phyloP scores from a whole-genome alignment of 2,329 filamentous ascomycete genomes.

The Fusarium nurragi region DNA sequence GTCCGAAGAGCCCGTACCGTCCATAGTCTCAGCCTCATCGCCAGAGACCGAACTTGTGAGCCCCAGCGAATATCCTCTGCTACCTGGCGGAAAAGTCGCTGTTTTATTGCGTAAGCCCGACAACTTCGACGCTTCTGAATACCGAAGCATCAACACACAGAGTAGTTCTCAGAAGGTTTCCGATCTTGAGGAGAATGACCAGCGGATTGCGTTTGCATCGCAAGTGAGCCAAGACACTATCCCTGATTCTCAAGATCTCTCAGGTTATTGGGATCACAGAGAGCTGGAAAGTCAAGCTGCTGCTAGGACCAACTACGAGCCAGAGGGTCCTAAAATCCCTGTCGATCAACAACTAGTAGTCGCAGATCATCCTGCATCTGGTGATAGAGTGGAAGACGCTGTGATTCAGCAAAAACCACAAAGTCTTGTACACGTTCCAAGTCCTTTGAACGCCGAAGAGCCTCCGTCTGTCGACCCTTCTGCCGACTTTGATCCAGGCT shows the following conservation, averaged over 20 bases:
- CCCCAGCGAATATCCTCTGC: constrained; percentile 12
- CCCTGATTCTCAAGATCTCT: constrained; percentile 56
- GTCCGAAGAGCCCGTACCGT: constrained; percentile 46
- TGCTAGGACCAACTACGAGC: constrained; percentile 1
- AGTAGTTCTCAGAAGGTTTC: constrained; percentile 44
- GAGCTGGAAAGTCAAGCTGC: constrained; percentile 4
- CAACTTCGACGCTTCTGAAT: constrained; percentile 50
- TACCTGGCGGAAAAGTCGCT: constrained; percentile 34
- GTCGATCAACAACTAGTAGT: neutral
- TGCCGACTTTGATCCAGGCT: neutral
- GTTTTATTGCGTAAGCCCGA: constrained; percentile 47
- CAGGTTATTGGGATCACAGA: constrained; percentile 39
- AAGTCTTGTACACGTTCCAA: neutral
- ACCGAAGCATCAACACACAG: constrained; percentile 48
- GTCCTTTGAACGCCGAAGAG: neutral
- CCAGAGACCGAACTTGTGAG: constrained; percentile 33
- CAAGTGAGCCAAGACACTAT: constrained; percentile 52
- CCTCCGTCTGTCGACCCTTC: neutral
- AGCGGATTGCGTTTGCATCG: constrained; percentile 45
- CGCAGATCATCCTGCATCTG: neutral
- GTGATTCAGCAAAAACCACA: neutral
- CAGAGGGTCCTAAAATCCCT: neutral
- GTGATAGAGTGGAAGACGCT: neutral
- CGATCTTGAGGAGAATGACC: constrained; percentile 50
- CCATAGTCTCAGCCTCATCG: constrained; percentile 44